Evolutionary conservation across 2,329 filamentous ascomycete genomes (phyloP).

Genomic region (Hypoxylon sp.): DNA sequence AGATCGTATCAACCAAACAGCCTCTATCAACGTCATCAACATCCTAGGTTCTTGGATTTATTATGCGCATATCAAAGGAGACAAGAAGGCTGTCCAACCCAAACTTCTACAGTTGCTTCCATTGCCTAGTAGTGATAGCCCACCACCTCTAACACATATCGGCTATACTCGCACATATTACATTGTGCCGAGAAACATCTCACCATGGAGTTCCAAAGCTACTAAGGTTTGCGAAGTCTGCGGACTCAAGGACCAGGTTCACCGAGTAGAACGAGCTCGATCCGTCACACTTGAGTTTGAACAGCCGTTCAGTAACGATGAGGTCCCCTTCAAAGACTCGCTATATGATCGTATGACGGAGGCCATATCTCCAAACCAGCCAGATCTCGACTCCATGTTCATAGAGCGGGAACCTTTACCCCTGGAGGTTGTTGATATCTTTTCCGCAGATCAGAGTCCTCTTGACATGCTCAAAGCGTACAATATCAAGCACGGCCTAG

Average conservation of each 20-base stretch:
- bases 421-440: constrained; percentile 83
- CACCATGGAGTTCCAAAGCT: constrained; percentile 97
- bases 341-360: constrained; percentile 98
- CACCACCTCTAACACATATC: constrained; percentile 50
- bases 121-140: constrained; percentile 48
- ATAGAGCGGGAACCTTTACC: constrained; percentile 74
- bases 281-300: constrained; percentile 79
- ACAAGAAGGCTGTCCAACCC: constrained; percentile 60
- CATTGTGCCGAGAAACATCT: constrained; percentile 65
- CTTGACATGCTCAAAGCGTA: constrained; percentile 83
- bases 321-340: constrained; percentile 74
- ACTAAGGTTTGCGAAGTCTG: constrained; percentile 95
- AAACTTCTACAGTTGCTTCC: constrained; percentile 64
- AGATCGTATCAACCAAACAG: constrained; percentile 59
- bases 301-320: constrained; percentile 62
- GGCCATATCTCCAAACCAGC: constrained; percentile 76
- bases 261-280: constrained; percentile 89
- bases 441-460: constrained; percentile 74
- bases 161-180: constrained; percentile 56
- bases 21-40: constrained; percentile 61
- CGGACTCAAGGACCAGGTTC: constrained; percentile 77
- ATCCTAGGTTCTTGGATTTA: constrained; percentile 73
- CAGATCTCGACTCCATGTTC: constrained; percentile 84
- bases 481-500: constrained; percentile 87
- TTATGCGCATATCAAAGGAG: constrained; percentile 73